Evolutionary conservation across 306 rosid genomes (phyloP), one percentile per base, ranked within the genome.

Genomic region (Casuarina glauca): DNA sequence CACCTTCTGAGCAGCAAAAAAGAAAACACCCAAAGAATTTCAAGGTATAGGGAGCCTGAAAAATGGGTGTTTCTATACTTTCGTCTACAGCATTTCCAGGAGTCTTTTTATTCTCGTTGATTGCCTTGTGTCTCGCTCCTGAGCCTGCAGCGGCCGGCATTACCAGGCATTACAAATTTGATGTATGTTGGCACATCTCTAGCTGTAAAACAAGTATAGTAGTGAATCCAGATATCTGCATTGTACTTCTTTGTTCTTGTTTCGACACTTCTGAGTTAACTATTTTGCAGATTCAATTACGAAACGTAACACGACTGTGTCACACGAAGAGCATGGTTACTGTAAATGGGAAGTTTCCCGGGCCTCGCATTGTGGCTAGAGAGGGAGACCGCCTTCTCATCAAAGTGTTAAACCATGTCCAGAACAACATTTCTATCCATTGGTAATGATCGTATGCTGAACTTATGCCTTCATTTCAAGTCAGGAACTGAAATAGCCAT

Each of bases 311-410:
- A 26, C 72, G 93, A 55, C 32, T 92, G 4, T 88, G 94, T 78
- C 91, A 90, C 76, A 85, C 78, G 4, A 90, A 87, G 86, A 88
- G 82, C 80, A 82, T 92, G 35, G 84, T 92, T 60, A 88, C 93
- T 2, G 93, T 87, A 62, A 90, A 92, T 50, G 94, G 96, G n/a
- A 77, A 85, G 45, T 88, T 92, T 87, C 97, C 95, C 0, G 97
- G 97, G 60, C 97, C 97, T 70, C 81, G 85, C 4, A 85, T 92
- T 76, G 83, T 90, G 26, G 93, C 90, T 2, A 79, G 94, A n/a
- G 97, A 91, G 55, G 94, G 91, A 35, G 93, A 90, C 45, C 84
- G 55, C 3, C 80, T 88, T 17, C 71, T 88, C n/a, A 87, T 90
- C 60, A 77, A 82, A 85, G 96, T 88, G 43, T 85, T 79, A 42